phyloP scores from a whole-genome alignment of 163 green algal genomes.

The Botryococcus braunii region DNA sequence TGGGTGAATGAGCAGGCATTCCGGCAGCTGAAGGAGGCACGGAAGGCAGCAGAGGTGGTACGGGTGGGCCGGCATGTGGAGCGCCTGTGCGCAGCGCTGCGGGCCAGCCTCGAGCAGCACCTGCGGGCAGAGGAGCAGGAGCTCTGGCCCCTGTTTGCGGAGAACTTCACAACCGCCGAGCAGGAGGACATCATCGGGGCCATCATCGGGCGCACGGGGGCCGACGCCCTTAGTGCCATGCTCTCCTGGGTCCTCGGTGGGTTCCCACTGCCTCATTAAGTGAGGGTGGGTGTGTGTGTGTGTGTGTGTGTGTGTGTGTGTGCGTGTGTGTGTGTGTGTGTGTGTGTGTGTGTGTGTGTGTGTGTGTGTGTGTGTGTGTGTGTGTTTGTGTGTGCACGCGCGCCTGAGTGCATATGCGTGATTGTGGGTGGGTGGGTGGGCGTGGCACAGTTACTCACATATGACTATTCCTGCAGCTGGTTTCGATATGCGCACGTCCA shows the following conservation, averaged over 20 bases:
- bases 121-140: slow-evolving; percentile 83
- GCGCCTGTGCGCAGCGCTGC: slow-evolving; percentile 75
- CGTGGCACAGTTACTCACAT: too few relatives aligned
- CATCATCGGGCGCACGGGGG: slow-evolving; percentile 88
- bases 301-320: too few relatives aligned
- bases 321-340: too few relatives aligned
- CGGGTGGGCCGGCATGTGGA: slow-evolving; percentile 53
- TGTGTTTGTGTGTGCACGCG: too few relatives aligned
- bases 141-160: slow-evolving; percentile 95
- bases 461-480: too few relatives aligned
- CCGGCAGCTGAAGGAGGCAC: slow-evolving; percentile 89
- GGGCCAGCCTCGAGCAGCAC: slow-evolving; percentile 83
- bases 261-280: slow-evolving; percentile 15
- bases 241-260: slow-evolving; percentile 66
- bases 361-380: too few relatives aligned
- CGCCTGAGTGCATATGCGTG: too few relatives aligned
- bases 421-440: too few relatives aligned
- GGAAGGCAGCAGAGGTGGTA: slow-evolving; percentile 73
- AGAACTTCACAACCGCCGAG: slow-evolving; percentile 91
- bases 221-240: slow-evolving; percentile 87
- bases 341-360: too few relatives aligned
- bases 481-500: too few relatives aligned
- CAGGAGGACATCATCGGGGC: slow-evolving; percentile 88
- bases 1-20: too few relatives aligned
- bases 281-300: too few relatives aligned